Evolutionary conservation across 2,329 filamentous ascomycete genomes (phyloP).

Genomic region (Plenodomus tracheiphilus): DNA sequence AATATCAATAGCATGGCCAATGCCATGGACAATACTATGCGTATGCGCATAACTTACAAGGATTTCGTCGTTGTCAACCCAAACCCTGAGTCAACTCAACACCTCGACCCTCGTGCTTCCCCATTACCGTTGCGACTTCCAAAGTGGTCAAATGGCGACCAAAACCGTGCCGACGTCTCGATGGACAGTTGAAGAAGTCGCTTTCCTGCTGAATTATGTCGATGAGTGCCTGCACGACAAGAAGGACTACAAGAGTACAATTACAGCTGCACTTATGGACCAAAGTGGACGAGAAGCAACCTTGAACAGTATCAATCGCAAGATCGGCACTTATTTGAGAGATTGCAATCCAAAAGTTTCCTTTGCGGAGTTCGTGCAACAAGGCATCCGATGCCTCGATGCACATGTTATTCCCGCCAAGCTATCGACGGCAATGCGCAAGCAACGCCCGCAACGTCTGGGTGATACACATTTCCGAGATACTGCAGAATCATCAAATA

Average conservation of each 20-base stretch:
- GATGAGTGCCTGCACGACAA: conserved; percentile 1
- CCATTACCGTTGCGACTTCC: no score
- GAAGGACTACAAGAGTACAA: neutral
- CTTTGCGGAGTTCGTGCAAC: neutral
- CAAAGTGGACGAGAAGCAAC: neutral
- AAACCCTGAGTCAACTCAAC: neutral
- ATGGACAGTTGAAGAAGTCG: conserved; percentile 2
- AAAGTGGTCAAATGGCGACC: neutral
- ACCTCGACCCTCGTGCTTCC: neutral
- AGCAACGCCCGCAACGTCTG: neutral
- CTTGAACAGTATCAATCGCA: neutral
- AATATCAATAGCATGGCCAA: no score
- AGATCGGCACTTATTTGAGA: neutral
- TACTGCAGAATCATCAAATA: no score
- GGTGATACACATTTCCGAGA: no score
- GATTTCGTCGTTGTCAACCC: neutral
- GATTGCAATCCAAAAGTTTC: neutral
- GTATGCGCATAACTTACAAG: no score
- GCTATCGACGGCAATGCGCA: neutral
- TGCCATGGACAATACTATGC: no score
- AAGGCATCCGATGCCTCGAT: neutral
- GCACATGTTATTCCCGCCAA: neutral
- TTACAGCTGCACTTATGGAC: neutral
- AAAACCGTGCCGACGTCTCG: neutral
- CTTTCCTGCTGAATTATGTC: conserved; percentile 5